phyloP scores from a whole-genome alignment of 2,329 filamentous ascomycete genomes.

The Diplodia intermedia region DNA sequence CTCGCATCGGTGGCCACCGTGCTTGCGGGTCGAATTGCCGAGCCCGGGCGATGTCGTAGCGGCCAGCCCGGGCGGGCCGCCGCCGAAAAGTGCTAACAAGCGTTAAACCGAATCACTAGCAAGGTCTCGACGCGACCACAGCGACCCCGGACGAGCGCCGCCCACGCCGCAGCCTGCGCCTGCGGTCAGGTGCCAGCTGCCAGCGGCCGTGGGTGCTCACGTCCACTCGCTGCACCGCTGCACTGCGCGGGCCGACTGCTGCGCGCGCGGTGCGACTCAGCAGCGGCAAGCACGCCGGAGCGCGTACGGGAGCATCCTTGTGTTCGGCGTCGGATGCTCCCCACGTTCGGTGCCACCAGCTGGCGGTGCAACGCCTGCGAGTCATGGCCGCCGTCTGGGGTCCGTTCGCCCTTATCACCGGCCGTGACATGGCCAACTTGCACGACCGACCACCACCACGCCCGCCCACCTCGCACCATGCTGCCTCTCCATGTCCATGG shows the following conservation, averaged over 20 bases:
- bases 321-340: slow-evolving; percentile 5
- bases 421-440: not conserved
- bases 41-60: not conserved
- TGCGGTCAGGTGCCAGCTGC: not conserved
- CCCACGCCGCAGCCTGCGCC: not conserved
- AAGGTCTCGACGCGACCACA: not conserved
- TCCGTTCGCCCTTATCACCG: not conserved
- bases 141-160: not conserved
- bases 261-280: not conserved
- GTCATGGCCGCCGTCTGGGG: not conserved
- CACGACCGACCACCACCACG: not conserved
- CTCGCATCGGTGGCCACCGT: slow-evolving; percentile 1
- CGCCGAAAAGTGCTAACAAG: not conserved
- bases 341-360: slow-evolving; percentile 6
- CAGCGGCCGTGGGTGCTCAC: not conserved
- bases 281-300: slow-evolving; percentile 38
- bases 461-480: slow-evolving; percentile 4
- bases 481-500: slow-evolving; percentile 3
- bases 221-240: not conserved
- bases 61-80: slow-evolving; percentile 7
- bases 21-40: not conserved
- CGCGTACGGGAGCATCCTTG: slow-evolving; percentile 24
- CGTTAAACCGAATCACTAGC: not conserved
- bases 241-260: slow-evolving; percentile 8
- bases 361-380: not conserved